phyloP scores from a whole-genome alignment of 2,329 filamentous ascomycete genomes.

The Penicillium palitans region DNA sequence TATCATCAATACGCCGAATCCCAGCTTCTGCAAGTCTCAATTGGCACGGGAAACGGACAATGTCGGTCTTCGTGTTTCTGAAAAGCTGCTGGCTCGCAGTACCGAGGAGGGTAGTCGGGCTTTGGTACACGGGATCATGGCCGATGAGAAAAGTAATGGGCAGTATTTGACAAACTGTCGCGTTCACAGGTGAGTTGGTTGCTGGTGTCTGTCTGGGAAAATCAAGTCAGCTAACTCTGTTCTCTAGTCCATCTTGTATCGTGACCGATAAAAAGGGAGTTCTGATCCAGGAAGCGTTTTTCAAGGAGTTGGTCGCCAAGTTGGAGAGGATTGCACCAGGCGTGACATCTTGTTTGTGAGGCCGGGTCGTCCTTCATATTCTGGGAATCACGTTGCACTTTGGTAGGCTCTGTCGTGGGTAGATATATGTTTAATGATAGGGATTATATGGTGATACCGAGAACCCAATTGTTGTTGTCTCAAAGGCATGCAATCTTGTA shows the following conservation, averaged over 20 bases:
- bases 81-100: constrained; percentile 19
- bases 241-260: constrained; percentile 10
- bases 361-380: neutral
- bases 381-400: neutral
- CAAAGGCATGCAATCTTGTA: neutral
- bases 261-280: constrained; percentile 12
- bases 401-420: neutral
- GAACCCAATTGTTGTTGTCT: no score
- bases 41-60: constrained; percentile 18
- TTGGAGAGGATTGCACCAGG: constrained; percentile 18
- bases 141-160: constrained; percentile 17
- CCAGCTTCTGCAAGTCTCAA: constrained; percentile 45
- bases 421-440: neutral
- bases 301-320: constrained; percentile 15
- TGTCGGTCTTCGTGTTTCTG: constrained; percentile 15
- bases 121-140: constrained; percentile 22
- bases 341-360: neutral
- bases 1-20: constrained; percentile 45
- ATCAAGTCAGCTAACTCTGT: constrained; percentile 3
- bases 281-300: constrained; percentile 16
- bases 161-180: constrained; percentile 24
- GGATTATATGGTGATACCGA: neutral
- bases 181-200: constrained; percentile 14
- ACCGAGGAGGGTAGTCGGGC: constrained; percentile 23
- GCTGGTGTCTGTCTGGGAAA: neutral